Base-by-base conservation (phyloP, 2,329 filamentous ascomycete species). In the Aspergillus brasiliensis region DNA sequence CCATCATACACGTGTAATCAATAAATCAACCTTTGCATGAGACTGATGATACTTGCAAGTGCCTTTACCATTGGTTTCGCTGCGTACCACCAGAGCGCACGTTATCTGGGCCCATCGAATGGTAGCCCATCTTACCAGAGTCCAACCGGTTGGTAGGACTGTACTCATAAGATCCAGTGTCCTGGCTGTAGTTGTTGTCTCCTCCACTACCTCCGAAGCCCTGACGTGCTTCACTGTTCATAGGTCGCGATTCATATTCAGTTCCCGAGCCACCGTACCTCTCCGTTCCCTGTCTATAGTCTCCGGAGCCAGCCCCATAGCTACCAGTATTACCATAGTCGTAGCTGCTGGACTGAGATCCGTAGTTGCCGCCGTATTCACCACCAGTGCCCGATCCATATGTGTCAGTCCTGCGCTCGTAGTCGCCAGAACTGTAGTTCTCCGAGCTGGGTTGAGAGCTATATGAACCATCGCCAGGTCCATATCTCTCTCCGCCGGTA, bases 401-500 rank as follows among this genome's bases (percentile, higher is more conserved):
- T 21, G 42, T 51, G 28, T 51, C 48, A 21, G 51, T 72, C 63
- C 58, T 78, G 74, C 27, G 71, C 72, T 75, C 75, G 27, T 72
- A 71, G 10, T 73, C 75, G 44, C 69, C 73, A 19, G 69, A 71
- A 51, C 67, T 57, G 52, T 60, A 58, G 38, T 47, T 58, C 38
- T 60, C 57, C 31, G 56, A 46, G 49, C 31, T 56, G 31, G 31
- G 31, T 11, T 34, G 31, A 23, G 60, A 66, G 31, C 82, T 59
- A 51, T 64, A 61, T 75, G 21, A 57, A 42, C 49, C 57, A 83
- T 84, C 64, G 34, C 81, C 80, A 71, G 85, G 86, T n/a, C 74
- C 76, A 5, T 46, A 46, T 19, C 55, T 37, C 17, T 57, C 57
- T 37, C 48, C 46, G 5, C 44, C 52, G 27, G 65, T 61, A 8